Percentiles rank a stretch among this genome's conserved stretches.
These are phyloP conservation scores for Trichoderma harzianum DNA, from an alignment of 2,329 filamentous ascomycete genomes.

Conservation along the genomic window DNA sequence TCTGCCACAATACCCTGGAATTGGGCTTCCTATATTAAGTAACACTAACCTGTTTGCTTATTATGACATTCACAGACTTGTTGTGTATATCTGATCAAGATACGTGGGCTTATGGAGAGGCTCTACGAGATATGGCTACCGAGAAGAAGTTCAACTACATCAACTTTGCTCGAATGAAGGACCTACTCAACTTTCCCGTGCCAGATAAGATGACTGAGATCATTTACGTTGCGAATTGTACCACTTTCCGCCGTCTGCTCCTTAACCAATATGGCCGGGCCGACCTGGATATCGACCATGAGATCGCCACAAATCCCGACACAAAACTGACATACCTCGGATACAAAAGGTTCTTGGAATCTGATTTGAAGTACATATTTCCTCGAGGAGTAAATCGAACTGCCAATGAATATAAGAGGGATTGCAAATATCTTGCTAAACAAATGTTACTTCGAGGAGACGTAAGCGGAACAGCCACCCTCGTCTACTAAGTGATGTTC, in stretches of 20 bases:
- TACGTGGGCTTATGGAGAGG: conserved; percentile 48
- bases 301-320: conserved; percentile 29
- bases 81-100: conserved; percentile 45
- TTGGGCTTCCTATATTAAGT: background rate
- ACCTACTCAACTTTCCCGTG: conserved; percentile 38
- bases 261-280: conserved; percentile 16
- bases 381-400: conserved; percentile 23
- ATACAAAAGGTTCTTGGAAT: conserved; percentile 30
- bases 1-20: background rate
- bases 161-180: background rate
- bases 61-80: conserved; percentile 35
- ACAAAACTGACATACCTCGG: conserved; percentile 31
- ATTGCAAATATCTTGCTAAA: conserved; percentile 30
- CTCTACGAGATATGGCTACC: conserved; percentile 36
- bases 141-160: background rate
- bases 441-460: conserved; percentile 32
- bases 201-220: conserved; percentile 43
- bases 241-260: conserved; percentile 29
- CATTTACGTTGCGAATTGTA: conserved; percentile 32
- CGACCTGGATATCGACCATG: conserved; percentile 28
- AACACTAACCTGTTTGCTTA: background rate
- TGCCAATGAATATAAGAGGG: conserved; percentile 26
- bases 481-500: background rate
- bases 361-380: conserved; percentile 30
- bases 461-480: conserved; percentile 20